phyloP scores from a whole-genome alignment of 208 protist genomes.

The Trypanosoma vivax region DNA sequence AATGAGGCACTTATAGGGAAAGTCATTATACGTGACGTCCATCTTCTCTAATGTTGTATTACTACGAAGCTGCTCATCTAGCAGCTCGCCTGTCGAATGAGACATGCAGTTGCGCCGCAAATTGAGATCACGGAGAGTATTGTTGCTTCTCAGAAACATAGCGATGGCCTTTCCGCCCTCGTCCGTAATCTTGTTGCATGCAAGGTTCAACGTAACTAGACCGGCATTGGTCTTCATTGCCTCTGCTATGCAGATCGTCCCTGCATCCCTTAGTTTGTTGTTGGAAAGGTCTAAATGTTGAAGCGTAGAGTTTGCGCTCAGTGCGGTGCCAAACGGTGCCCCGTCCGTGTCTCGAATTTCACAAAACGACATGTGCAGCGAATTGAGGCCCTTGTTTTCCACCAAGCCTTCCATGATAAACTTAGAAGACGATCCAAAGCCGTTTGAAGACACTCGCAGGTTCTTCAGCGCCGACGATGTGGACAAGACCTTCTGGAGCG shows the following conservation, averaged over 20 bases:
- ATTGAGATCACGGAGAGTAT: conserved; percentile 64
- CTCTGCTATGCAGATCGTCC: conserved; percentile 62
- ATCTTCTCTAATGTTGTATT: conserved; percentile 75
- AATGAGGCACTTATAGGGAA: conserved; percentile 83
- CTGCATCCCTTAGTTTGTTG: conserved; percentile 82
- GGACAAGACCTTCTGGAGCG: conserved; percentile 40
- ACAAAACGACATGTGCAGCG: conserved; percentile 48
- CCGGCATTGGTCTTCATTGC: conserved; percentile 61
- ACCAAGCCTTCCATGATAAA: conserved; percentile 55
- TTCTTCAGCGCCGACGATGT: conserved; percentile 32
- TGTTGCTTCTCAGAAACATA: conserved; percentile 44
- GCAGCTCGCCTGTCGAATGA: conserved; percentile 47
- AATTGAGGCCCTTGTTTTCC: conserved; percentile 61
- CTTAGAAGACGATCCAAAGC: conserved; percentile 35
- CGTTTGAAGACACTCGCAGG: conserved; percentile 57
- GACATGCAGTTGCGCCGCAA: conserved; percentile 81
- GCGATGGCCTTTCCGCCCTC: conserved; percentile 69
- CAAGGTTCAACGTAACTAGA: conserved; percentile 59
- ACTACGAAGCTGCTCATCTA: conserved; percentile 54
- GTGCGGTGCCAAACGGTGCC: conserved; percentile 38
- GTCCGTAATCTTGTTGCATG: conserved; percentile 74
- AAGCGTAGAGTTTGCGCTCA: conserved; percentile 50
- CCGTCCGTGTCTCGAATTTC: conserved; percentile 50
- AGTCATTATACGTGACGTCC: conserved; percentile 89
- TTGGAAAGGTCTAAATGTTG: conserved; percentile 62